Evolutionary conservation across 106 monocot species (phyloP).

Genomic region (Hemerocallis citrina): DNA sequence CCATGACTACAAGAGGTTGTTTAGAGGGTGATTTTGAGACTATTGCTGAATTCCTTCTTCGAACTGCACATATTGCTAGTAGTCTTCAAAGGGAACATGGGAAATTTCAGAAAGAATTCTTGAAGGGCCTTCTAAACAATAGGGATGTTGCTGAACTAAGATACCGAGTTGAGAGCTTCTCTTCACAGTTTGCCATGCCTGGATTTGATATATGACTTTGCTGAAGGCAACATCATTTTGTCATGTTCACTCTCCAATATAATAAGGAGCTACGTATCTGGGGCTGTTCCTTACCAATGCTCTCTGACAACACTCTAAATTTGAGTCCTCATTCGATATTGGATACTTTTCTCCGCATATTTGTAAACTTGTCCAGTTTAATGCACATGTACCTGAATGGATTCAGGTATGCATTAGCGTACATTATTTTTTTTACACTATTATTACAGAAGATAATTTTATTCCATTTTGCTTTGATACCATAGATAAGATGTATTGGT

Average conservation of each 20-base stretch:
- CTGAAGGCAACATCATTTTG: neutral
- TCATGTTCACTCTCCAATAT: neutral
- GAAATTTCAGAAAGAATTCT: constrained; percentile 42
- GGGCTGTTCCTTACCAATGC: no score
- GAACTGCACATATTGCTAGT: constrained; percentile 50
- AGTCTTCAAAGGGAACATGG: constrained; percentile 44
- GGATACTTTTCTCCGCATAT: no score
- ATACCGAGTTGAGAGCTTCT: constrained; percentile 47
- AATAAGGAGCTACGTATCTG: no score
- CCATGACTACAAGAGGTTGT: constrained; percentile 71
- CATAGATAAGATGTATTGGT: no score
- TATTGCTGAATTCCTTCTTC: constrained; percentile 55
- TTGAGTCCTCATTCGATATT: no score
- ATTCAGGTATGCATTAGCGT: no score
- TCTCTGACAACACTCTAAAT: no score
- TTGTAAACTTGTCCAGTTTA: no score
- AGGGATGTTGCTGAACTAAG: constrained; percentile 40
- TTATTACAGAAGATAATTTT: no score
- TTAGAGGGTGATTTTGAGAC: constrained; percentile 59
- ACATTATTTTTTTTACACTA: no score
- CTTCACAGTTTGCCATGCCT: constrained; percentile 64
- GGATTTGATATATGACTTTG: constrained; percentile 33
- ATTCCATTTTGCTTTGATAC: no score
- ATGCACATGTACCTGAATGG: no score
- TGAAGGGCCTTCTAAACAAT: constrained; percentile 39